Evolutionary conservation across 768 basidiomycete genomes (phyloP), one percentile per base, ranked within the genome.

Genomic region (Phaeotremella skinneri): DNA sequence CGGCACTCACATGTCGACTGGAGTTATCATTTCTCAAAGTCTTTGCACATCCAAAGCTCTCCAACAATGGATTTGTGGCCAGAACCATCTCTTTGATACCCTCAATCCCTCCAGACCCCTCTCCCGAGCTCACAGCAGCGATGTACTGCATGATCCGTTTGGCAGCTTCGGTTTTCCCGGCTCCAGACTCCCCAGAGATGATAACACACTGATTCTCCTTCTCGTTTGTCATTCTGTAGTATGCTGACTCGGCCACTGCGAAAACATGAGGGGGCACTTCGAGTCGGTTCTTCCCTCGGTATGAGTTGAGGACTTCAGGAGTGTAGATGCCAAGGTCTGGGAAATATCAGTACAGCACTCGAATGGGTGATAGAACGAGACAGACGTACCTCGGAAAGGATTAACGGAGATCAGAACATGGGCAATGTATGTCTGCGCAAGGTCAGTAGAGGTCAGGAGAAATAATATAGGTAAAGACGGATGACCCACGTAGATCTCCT

Each of bases 61-160:
- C 96, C 62, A 99, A 80, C 42, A 99, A 78, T 17, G 96, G 96
- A 76, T 99, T 99, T 6, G 96, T 98, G 9, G 96, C 96, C 49
- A 99, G 81, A 17, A 99, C 96, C 96, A 99, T 99, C 75, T 98
- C 93, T 80, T 98, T 97, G 76, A 98, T 92, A 78, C 94, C 88
- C 76, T 96, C 90, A 59, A 98, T 98, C 66, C 90, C 91, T 63
- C 85, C 85, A 16, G 23, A 69, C 48, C 49, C 67, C n/a, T 63
- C 23, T 84, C 88, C 75, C 7, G 63, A 68, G 48, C 91, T 90
- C 0, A 98, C 96, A 9, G 90, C 96, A 16, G 96, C 96, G 67
- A 99, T 94, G 73, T 99, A 99, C 76, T 97, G 93, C 96, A 99
- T 99, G 78, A 99, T 98, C 49, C 92, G 85, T 78, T 98, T 98